Base-by-base conservation (phyloP, 2,329 filamentous ascomycete genomes). In the Botrytis sinoallii region DNA sequence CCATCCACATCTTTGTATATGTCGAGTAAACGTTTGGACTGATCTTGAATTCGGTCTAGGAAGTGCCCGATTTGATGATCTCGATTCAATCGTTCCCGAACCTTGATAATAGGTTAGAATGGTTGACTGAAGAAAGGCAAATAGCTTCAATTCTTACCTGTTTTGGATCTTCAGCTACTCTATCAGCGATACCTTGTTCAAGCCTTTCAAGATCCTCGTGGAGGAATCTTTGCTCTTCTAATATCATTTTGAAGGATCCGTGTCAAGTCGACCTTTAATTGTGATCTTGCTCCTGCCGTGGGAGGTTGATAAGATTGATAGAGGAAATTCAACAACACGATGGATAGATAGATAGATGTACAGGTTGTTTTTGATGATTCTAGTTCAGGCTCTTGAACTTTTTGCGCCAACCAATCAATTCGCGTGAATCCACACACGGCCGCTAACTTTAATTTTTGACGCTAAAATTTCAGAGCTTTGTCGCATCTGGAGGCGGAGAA, bases 201-300 rank as follows among this genome's bases (percentile, higher is more conserved):
- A 99, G 88, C 76, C 96, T 91, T 87, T 99, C 96, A 69, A 99
- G 86, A 84, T 99, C 96, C 88, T 99, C 96, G 79, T 98, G 95
- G 79, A 98, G 89, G 80, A 93, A 94, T 79, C 96, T 90, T 84
- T 98, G 92, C 79, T 98, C 95, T 86, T 99, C 97, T 76, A 98
- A 85, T 78, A 97, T 85, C 94, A 98, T 91, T 10, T 63, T 84
- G 46, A 16, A 7, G 42, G 32, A 42, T 60, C 44, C 44, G 46
- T 63, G 14, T 60, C 18, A 16, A 32, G 59, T 44, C 22, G 9
- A 35, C 42, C 9, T 14, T 7, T 25, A 8, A 44, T 10, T 63
- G 25, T 52, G 42, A 9, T 22, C 66, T 32, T 18, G 38, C 44
- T 12, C 55, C 18, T 42, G 52, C 6, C 18, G 18, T 6, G 10